Evolutionary conservation across 352 stramenopile genomes (phyloP), one percentile per base, ranked within the genome.

Genomic region (Globisporangium yorkense): DNA sequence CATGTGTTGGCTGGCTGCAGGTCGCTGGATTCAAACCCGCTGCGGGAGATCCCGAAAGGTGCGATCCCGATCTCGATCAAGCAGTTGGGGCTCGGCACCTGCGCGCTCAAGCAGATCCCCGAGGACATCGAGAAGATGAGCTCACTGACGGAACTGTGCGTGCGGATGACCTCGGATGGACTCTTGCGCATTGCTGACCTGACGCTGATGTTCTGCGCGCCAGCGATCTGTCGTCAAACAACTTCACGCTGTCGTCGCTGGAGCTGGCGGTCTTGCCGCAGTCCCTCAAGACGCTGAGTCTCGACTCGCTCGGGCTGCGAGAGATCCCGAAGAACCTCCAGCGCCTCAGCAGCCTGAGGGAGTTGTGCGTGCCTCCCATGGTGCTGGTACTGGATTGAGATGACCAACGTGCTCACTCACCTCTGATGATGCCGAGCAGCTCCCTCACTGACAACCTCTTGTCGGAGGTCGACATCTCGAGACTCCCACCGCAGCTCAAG

Each of bases 301-400:
- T 58, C 6, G 53, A 58, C 16, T 50, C 53, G 20, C 15, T 27
- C 4, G 40, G 29, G 1, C 43, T 58, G 53, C 39, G 37, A 24
- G 53, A 58, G 39, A 37, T 58, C 8, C 53, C 53, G 49, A 41
- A 16, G 8, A 58, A 37, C 40, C 35, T 58, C 29, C 24, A 24
- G 12, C 24, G 35, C 21, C 40, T 55, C 5, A 13, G 3, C 20
- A 51, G 13, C 3, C 9, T 58, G 29, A 31, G 7, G 2, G 2
- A 6, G 3, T 8, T 58, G 53, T 58, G 9, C 48, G 53, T 58
- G 16, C 5, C 24, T 27, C 24, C 24, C 24, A 27, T 27, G 24
- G 24, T 27, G 24, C 24, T 27, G 24, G 24, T 27, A 27, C 24
- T 27, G 24, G 24, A 2, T 27, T 27, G 24, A 27, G 24, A 27